phyloP scores from a whole-genome alignment of 164 flowering plant genomes.

The Litsea cubeba region DNA sequence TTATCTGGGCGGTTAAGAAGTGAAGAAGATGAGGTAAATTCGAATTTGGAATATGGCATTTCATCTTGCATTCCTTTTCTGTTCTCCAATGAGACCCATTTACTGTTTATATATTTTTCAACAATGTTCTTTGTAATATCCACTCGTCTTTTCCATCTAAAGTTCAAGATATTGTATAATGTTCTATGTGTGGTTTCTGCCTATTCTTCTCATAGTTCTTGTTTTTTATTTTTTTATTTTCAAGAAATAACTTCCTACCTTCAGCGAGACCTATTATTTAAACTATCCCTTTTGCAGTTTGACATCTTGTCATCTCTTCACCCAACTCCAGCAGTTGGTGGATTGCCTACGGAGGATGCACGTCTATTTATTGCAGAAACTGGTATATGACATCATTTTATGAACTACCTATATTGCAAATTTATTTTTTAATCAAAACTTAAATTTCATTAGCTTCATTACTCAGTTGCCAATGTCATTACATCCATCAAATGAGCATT shows the following conservation, averaged over 20 bases:
- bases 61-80: conserved; percentile 10
- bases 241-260: background rate
- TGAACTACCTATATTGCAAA: background rate
- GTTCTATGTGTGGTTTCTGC: background rate
- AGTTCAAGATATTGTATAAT: background rate
- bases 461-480: background rate
- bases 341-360: conserved; percentile 89
- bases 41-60: conserved; percentile 20
- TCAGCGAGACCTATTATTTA: background rate
- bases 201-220: background rate
- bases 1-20: conserved; percentile 59
- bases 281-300: conserved; percentile 44
- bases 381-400: conserved; percentile 35
- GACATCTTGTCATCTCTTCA: conserved; percentile 78
- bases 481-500: background rate
- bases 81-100: conserved; percentile 24
- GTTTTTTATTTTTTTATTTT: background rate
- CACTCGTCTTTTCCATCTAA: background rate
- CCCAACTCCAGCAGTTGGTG: conserved; percentile 97
- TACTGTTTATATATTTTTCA: too few relatives aligned
- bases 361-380: conserved; percentile 70
- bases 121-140: too few relatives aligned
- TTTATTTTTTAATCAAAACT: too few relatives aligned
- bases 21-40: conserved; percentile 85
- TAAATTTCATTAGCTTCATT: too few relatives aligned